Percentiles rank a stretch among this genome's conserved stretches.
These are phyloP conservation scores for Aethionema arabicum DNA, from an alignment of 345 rosid species.

Conservation along the genomic window DNA sequence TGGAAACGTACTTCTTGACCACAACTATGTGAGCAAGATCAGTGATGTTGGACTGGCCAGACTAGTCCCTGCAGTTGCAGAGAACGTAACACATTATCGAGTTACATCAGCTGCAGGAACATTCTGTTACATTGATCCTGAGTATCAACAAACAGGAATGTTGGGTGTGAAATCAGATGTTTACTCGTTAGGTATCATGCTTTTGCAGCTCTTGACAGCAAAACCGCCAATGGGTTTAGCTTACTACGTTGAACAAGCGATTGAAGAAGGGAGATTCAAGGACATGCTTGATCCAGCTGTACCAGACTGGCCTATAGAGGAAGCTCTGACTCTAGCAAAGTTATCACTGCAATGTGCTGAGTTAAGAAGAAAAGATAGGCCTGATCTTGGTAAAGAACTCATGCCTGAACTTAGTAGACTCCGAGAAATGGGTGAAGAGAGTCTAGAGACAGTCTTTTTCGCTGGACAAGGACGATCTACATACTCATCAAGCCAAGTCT, in stretches of 20 bases:
- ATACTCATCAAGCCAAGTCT: slow-evolving; percentile 30
- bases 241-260: slow-evolving; percentile 54
- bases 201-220: slow-evolving; percentile 77
- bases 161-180: slow-evolving; percentile 87
- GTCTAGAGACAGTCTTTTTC: slow-evolving; percentile 31
- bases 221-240: slow-evolving; percentile 87
- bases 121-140: slow-evolving; percentile 93
- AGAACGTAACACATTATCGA: slow-evolving; percentile 68
- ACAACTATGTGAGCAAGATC: slow-evolving; percentile 76
- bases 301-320: slow-evolving; percentile 82
- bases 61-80: slow-evolving; percentile 83
- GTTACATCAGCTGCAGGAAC: slow-evolving; percentile 91
- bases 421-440: slow-evolving; percentile 65
- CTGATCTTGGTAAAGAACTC: slow-evolving; percentile 71
- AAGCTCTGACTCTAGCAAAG: slow-evolving; percentile 57
- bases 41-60: slow-evolving; percentile 87
- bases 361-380: slow-evolving; percentile 86
- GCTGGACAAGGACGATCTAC: slow-evolving; percentile 37
- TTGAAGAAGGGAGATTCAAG: slow-evolving; percentile 53
- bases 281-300: slow-evolving; percentile 73
- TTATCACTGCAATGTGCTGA: slow-evolving; percentile 72
- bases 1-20: slow-evolving; percentile 80
- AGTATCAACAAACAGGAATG: slow-evolving; percentile 96
- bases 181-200: slow-evolving; percentile 76
- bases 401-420: slow-evolving; percentile 63